These are phyloP conservation scores for Austroboletus niveus DNA, from an alignment of 1,284 basidiomycete species.

Conservation along the genomic window DNA sequence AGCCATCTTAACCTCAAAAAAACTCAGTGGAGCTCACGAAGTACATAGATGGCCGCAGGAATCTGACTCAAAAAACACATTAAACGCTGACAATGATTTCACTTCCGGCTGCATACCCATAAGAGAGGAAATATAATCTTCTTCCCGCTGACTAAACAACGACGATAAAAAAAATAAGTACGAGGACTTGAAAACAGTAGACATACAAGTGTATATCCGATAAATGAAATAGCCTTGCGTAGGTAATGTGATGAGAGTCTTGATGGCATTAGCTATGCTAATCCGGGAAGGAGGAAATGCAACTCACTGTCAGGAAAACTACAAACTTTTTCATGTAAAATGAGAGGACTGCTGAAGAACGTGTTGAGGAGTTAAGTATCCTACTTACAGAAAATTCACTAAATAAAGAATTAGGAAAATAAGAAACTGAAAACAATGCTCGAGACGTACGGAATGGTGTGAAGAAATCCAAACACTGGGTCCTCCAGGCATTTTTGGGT, in stretches of 20 bases:
- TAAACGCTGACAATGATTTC: too few relatives aligned
- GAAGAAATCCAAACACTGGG: not conserved
- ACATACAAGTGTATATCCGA: slow-evolving; percentile 15
- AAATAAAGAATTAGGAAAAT: not conserved
- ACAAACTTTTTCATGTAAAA: not conserved
- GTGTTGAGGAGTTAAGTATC: not conserved
- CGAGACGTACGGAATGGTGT: not conserved
- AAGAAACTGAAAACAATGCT: not conserved
- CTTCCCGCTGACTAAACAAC: slow-evolving; percentile 10
- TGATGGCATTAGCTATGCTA: not conserved
- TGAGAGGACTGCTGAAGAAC: not conserved
- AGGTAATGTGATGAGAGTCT: slow-evolving; percentile 7
- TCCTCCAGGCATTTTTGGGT: not conserved
- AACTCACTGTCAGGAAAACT: not conserved
- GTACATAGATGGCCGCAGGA: not conserved
- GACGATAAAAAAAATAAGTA: not conserved
- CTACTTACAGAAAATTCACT: slow-evolving; percentile 5
- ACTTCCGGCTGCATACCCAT: slow-evolving; percentile 5
- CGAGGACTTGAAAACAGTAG: not conserved
- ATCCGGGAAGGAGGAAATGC: too few relatives aligned
- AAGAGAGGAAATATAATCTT: not conserved
- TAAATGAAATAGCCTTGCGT: slow-evolving; percentile 17
- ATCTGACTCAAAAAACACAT: slow-evolving; percentile 2
- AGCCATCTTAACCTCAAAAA: not conserved
- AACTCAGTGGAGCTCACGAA: slow-evolving; percentile 10